Evolutionary conservation across 1,139 yeast genomes (phyloP).

Genomic region (Hemisphaericaspora subhashii): DNA sequence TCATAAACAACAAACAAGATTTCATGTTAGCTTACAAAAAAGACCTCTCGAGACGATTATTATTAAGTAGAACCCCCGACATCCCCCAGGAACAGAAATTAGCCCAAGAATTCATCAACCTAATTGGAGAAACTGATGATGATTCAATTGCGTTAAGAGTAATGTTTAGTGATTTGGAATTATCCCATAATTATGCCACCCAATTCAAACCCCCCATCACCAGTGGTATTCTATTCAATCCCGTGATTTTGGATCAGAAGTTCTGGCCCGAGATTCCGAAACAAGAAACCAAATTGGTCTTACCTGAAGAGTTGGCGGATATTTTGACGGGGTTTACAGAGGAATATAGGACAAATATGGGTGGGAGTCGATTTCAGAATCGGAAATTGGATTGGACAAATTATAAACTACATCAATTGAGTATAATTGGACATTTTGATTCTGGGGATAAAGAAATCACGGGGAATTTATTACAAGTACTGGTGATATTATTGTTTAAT

Average conservation of each 20-base stretch:
- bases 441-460: constrained; percentile 34
- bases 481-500: constrained; percentile 32
- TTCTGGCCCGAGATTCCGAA: constrained; percentile 47
- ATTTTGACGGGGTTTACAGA: constrained; percentile 18
- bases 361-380: constrained; percentile 18
- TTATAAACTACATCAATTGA: constrained; percentile 36
- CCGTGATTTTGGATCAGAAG: constrained; percentile 34
- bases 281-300: constrained; percentile 17
- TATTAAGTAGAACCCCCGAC: constrained; percentile 25
- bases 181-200: constrained; percentile 21
- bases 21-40: constrained; percentile 33
- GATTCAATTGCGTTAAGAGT: constrained; percentile 27
- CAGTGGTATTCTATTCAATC: constrained; percentile 28
- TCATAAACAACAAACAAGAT: constrained; percentile 35
- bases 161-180: constrained; percentile 36
- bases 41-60: constrained; percentile 39
- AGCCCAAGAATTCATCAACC: constrained; percentile 23
- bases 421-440: constrained; percentile 27
- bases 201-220: constrained; percentile 5
- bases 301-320: constrained; percentile 18
- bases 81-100: constrained; percentile 26
- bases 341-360: constrained; percentile 19
- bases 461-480: constrained; percentile 41
- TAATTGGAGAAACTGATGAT: constrained; percentile 40
- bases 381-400: constrained; percentile 31